phyloP scores from a whole-genome alignment of 2,329 filamentous ascomycete species.

The Shiraia sp. region DNA sequence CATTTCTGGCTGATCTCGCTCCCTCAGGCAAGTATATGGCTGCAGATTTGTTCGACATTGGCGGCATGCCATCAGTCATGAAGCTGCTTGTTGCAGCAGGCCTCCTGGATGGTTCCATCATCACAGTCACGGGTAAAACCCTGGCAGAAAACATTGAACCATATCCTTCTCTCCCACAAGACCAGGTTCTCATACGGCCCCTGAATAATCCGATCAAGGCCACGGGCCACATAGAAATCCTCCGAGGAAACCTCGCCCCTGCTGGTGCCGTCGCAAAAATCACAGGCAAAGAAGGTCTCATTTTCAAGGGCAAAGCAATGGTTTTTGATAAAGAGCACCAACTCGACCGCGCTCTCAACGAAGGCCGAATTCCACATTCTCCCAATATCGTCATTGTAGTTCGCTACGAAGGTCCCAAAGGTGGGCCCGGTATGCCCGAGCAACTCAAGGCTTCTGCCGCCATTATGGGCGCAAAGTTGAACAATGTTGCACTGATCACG shows the following conservation, averaged over 20 bases:
- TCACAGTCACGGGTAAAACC: conserved; percentile 82
- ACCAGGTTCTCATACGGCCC: conserved; percentile 81
- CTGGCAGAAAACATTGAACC: conserved; percentile 78
- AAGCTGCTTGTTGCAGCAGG: conserved; percentile 79
- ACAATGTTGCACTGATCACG: conserved; percentile 86
- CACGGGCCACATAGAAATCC: conserved; percentile 85
- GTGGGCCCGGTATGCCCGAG: conserved; percentile 95
- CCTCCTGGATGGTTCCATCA: conserved; percentile 75
- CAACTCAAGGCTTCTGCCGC: conserved; percentile 86
- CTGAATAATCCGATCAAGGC: conserved; percentile 82
- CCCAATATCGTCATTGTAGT: conserved; percentile 90
- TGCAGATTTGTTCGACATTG: conserved; percentile 84
- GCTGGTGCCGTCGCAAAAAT: conserved; percentile 93
- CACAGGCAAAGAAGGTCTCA: conserved; percentile 88
- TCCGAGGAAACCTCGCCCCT: conserved; percentile 85
- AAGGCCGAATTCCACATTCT: conserved; percentile 69
- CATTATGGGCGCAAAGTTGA: conserved; percentile 89
- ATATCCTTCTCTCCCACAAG: conserved; percentile 75
- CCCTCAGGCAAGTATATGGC: conserved; percentile 85
- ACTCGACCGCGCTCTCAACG: conserved; percentile 74
- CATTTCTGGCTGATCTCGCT: conserved; percentile 82
- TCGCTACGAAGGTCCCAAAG: conserved; percentile 90
- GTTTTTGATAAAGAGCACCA: conserved; percentile 87
- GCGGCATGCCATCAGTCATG: conserved; percentile 82
- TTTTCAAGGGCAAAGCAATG: conserved; percentile 77